phyloP scores from a whole-genome alignment of 2,329 filamentous ascomycete genomes.

The Microcyclospora pomicola region DNA sequence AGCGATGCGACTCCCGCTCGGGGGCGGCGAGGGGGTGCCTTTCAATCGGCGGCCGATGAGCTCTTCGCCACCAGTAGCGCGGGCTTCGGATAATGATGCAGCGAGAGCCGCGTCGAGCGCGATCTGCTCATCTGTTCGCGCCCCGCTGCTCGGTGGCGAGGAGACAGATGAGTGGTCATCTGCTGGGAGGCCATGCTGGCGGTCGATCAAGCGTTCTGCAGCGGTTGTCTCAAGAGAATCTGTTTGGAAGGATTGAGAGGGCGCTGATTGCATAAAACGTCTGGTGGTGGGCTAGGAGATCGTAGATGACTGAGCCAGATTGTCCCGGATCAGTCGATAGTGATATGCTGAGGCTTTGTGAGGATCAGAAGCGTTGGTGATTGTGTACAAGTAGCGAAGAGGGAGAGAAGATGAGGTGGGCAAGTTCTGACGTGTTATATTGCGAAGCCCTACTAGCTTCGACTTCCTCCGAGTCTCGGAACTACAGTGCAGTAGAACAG shows the following conservation, averaged over 20 bases:
- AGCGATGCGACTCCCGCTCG: conserved; percentile 35
- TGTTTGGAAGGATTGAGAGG: conserved; percentile 36
- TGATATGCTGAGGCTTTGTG: background rate
- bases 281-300: conserved; percentile 20
- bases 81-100: conserved; percentile 14
- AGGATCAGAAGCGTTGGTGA: background rate
- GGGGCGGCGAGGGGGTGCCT: conserved; percentile 26
- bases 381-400: too few species aligned
- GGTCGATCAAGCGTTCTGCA: conserved; percentile 22
- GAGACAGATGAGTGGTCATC: conserved; percentile 27
- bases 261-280: conserved; percentile 54
- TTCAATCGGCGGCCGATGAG: background rate
- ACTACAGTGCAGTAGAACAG: too few species aligned
- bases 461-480: too few species aligned
- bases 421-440: too few species aligned
- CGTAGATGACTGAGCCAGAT: conserved; percentile 42
- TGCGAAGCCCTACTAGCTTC: too few species aligned
- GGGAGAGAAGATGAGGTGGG: too few species aligned
- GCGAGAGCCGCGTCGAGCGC: conserved; percentile 15
- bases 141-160: background rate
- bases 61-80: background rate
- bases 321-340: conserved; percentile 36
- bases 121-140: conserved; percentile 11
- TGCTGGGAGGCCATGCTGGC: conserved; percentile 47
- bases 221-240: conserved; percentile 25